These are phyloP conservation scores for Claviceps pusilla DNA, from an alignment of 2,329 filamentous ascomycete genomes.

Conservation along the genomic window DNA sequence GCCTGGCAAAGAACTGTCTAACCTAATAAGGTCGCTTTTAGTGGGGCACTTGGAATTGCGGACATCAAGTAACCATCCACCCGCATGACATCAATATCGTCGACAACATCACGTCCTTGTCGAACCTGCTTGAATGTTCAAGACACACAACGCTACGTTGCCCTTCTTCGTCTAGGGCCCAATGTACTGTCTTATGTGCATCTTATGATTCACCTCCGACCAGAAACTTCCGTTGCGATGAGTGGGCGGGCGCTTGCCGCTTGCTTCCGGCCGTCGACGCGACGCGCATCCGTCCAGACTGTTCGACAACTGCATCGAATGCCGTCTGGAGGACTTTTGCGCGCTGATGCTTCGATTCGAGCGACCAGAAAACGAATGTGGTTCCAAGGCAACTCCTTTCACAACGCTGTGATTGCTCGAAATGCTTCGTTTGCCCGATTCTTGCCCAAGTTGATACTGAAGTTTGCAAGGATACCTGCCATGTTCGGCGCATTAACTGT, in stretches of 20 bases:
- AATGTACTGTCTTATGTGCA: background rate
- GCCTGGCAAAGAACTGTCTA: background rate
- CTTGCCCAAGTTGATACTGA: constrained; percentile 78
- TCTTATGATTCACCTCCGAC: background rate
- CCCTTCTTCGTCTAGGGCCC: background rate
- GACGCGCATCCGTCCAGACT: constrained; percentile 39
- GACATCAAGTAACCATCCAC: background rate
- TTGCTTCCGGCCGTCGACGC: constrained; percentile 52
- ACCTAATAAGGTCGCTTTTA: background rate
- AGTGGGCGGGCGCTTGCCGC: constrained; percentile 42
- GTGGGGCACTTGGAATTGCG: background rate
- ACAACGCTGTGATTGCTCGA: constrained; percentile 55
- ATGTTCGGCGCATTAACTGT: constrained; percentile 83
- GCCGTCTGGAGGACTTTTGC: constrained; percentile 53
- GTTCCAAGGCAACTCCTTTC: constrained; percentile 70
- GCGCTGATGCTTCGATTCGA: constrained; percentile 48
- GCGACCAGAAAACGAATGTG: constrained; percentile 51
- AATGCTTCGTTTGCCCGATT: constrained; percentile 51
- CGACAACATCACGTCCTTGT: background rate
- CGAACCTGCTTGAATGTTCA: background rate
- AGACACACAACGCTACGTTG: background rate
- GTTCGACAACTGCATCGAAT: constrained; percentile 52
- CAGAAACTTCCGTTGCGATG: constrained; percentile 13
- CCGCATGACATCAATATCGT: background rate
- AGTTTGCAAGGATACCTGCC: constrained; percentile 74